Conservation (phyloP, 805 yeast genomes). For the Candida caryicola region DNA sequence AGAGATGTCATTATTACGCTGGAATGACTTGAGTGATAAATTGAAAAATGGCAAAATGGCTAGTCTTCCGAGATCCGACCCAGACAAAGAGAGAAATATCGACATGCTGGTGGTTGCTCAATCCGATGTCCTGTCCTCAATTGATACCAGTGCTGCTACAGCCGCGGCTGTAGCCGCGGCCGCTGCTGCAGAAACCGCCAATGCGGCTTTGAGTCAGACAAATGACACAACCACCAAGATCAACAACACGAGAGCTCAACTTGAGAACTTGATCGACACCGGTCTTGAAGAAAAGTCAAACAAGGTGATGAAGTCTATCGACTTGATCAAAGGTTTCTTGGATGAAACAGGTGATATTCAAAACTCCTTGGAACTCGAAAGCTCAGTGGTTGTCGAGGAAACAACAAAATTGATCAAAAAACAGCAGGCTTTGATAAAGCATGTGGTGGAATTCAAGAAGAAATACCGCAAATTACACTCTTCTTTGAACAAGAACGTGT, state of each 20-base stretch:
- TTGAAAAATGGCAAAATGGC: slow-evolving; percentile 23
- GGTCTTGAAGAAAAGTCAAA: neutral
- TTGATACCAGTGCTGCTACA: neutral
- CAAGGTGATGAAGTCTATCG: neutral
- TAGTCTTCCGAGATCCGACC: too few relatives aligned
- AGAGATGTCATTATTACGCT: slow-evolving; percentile 25
- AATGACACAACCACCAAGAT: neutral
- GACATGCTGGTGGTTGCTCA: too few relatives aligned
- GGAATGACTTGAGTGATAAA: slow-evolving; percentile 32
- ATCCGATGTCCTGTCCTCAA: too few relatives aligned
- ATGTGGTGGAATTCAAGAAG: slow-evolving; percentile 4
- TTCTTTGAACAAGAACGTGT: neutral
- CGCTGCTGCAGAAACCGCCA: neutral
- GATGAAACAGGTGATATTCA: neutral
- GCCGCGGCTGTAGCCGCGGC: slow-evolving; percentile 3
- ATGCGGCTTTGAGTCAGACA: neutral
- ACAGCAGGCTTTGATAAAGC: slow-evolving; percentile 5
- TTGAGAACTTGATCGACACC: neutral
- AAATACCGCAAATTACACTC: neutral
- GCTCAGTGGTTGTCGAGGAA: neutral
- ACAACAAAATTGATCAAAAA: slow-evolving; percentile 4
- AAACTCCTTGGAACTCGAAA: neutral
- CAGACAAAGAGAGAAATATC: slow-evolving; percentile 1
- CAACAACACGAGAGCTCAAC: neutral
- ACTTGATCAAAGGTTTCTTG: neutral